Percentiles rank a stretch among this genome's conserved stretches.
These are phyloP conservation scores for Tricholoma saponaceum DNA, from an alignment of 768 basidiomycete species.

Conservation along the genomic window DNA sequence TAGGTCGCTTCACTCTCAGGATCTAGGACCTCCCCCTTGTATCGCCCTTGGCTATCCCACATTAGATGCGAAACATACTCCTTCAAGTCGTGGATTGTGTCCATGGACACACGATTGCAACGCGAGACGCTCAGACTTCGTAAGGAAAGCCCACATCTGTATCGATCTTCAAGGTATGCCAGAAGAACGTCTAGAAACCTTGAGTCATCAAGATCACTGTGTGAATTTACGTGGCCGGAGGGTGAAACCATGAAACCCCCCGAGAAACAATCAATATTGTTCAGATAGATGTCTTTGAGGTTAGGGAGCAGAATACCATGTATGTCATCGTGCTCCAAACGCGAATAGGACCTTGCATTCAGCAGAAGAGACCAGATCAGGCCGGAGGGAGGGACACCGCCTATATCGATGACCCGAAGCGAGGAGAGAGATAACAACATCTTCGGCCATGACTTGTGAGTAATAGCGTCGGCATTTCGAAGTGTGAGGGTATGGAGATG, in stretches of 20 bases:
- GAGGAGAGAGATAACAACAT: slow-evolving; percentile 26
- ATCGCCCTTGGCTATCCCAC: slow-evolving; percentile 27
- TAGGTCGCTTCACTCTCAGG: slow-evolving; percentile 23
- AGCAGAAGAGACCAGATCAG: slow-evolving; percentile 36
- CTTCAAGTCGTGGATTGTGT: slow-evolving; percentile 21
- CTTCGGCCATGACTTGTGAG: slow-evolving; percentile 35
- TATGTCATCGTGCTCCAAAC: slow-evolving; percentile 22
- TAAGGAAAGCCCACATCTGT: slow-evolving; percentile 21
- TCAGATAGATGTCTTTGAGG: slow-evolving; percentile 34
- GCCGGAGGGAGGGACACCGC: slow-evolving; percentile 34
- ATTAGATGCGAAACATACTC: slow-evolving; percentile 26
- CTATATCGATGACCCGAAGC: slow-evolving; percentile 32
- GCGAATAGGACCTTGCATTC: slow-evolving; percentile 27
- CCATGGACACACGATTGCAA: slow-evolving; percentile 25
- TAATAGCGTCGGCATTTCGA: slow-evolving; percentile 33
- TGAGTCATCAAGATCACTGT: slow-evolving; percentile 35
- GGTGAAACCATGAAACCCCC: slow-evolving; percentile 37
- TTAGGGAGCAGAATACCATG: slow-evolving; percentile 26
- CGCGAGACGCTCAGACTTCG: slow-evolving; percentile 33
- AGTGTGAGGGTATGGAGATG: slow-evolving; percentile 30
- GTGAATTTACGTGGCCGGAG: slow-evolving; percentile 26
- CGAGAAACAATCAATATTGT: slow-evolving; percentile 33
- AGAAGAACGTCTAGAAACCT: slow-evolving; percentile 36
- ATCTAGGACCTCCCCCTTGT: slow-evolving; percentile 23
- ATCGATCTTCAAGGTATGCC: slow-evolving; percentile 26